Conservation (phyloP, 495 filamentous ascomycete species). For the Talaromyces proteolyticus region DNA sequence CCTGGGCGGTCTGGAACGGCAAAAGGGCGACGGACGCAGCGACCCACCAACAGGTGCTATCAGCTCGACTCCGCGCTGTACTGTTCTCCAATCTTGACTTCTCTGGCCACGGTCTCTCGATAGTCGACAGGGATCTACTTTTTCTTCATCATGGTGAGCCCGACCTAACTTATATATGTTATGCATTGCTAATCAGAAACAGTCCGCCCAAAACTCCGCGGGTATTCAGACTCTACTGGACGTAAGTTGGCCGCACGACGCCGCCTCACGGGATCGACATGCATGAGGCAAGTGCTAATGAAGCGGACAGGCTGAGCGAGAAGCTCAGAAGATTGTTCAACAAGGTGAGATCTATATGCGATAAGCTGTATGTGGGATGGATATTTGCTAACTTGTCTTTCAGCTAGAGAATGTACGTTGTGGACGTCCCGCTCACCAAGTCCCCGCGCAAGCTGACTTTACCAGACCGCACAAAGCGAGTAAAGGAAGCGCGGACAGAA, state of each 20-base stretch:
- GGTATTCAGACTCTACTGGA: slow-evolving; percentile 98
- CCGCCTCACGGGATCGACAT: neutral
- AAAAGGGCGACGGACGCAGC: neutral
- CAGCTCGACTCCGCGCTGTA: neutral
- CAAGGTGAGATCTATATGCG: slow-evolving; percentile 58
- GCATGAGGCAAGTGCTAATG: slow-evolving; percentile 23
- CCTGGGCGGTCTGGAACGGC: slow-evolving; percentile 1
- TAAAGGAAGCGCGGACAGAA: slow-evolving; percentile 90
- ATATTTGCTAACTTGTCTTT: slow-evolving; percentile 8
- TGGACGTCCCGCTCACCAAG: neutral
- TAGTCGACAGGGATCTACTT: neutral
- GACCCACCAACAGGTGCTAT: neutral
- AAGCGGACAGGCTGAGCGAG: slow-evolving; percentile 76
- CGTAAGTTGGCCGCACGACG: slow-evolving; percentile 50
- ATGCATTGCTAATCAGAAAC: neutral
- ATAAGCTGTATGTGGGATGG: no score
- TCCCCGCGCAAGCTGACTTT: neutral
- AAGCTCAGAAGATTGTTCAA: slow-evolving; percentile 98
- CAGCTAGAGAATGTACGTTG: slow-evolving; percentile 67
- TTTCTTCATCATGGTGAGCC: neutral
- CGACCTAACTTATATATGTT: neutral
- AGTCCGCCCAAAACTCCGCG: slow-evolving; percentile 97
- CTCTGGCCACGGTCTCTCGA: neutral
- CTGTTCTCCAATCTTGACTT: slow-evolving; percentile 1
- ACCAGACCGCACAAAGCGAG: slow-evolving; percentile 90